Percentiles rank a stretch among this genome's conserved stretches.
These are phyloP conservation scores for Fraxinus angustifolia DNA, from an alignment of 305 asterid species.

Conservation along the genomic window DNA sequence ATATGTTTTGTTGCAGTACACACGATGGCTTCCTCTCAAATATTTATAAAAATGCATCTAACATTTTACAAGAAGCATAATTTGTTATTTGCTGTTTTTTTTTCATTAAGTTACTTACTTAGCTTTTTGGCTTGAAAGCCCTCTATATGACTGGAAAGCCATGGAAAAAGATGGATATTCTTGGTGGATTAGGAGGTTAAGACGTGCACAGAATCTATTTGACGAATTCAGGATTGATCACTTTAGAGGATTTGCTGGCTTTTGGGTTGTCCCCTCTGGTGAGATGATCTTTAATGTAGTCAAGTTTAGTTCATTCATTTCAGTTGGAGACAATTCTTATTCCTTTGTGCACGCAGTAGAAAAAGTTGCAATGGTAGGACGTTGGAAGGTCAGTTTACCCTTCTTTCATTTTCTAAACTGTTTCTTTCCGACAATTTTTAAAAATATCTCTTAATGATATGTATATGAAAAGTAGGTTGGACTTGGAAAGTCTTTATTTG, in stretches of 20 bases:
- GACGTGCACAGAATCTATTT: conserved; percentile 79
- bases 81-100: conserved; percentile 1
- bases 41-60: not conserved
- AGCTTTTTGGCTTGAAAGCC: conserved; percentile 45
- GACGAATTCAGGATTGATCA: conserved; percentile 97
- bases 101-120: conserved; percentile 8
- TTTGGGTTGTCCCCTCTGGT: conserved; percentile 99
- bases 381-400: conserved; percentile 76
- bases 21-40: not conserved
- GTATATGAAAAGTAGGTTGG: conserved; percentile 69
- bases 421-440: conserved; percentile 14
- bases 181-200: conserved; percentile 87
- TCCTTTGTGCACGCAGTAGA: conserved; percentile 59
- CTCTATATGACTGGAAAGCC: conserved; percentile 86
- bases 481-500: conserved; percentile 83
- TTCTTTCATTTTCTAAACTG: conserved; percentile 14
- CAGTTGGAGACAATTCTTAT: conserved; percentile 7
- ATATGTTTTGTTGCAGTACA: not conserved
- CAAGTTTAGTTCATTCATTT: conserved; percentile 8
- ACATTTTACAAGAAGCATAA: not conserved
- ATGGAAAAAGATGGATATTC: conserved; percentile 83
- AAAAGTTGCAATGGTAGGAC: conserved; percentile 71
- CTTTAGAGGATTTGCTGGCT: conserved; percentile 98
- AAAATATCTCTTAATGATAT: conserved; percentile 30
- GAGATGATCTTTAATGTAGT: conserved; percentile 28